Percentiles rank a stretch among this genome's conserved stretches.
phyloP scores from a whole-genome alignment of 228 moss, liverwort and hornwort species.

The Sphagnum fallax region DNA sequence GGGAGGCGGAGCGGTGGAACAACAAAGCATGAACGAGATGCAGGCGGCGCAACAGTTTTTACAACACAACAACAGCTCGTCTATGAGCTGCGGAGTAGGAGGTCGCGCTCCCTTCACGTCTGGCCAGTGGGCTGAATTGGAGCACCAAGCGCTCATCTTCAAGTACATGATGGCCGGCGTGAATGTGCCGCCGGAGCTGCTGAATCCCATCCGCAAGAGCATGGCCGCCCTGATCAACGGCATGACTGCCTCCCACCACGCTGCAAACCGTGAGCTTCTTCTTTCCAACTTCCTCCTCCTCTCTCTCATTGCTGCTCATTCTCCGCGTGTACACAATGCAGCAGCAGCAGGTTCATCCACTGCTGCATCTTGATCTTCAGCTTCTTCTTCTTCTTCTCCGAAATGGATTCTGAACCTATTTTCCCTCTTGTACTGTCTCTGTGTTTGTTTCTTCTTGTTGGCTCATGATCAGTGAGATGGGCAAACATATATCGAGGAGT shows the following conservation, averaged over 20 bases:
- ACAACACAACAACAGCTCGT: too few species aligned
- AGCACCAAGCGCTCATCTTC: slow-evolving; percentile 96
- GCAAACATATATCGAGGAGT: slow-evolving; percentile 84
- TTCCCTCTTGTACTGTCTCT: neutral
- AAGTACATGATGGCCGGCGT: slow-evolving; percentile 99
- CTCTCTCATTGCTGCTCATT: too few species aligned
- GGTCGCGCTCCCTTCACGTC: slow-evolving; percentile 94
- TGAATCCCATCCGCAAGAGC: slow-evolving; percentile 95
- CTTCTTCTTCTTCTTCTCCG: too few species aligned
- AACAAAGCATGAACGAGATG: too few species aligned
- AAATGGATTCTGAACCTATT: too few species aligned
- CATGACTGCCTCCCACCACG: slow-evolving; percentile 59
- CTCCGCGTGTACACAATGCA: too few species aligned
- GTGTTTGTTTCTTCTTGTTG: neutral
- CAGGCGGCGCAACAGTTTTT: too few species aligned
- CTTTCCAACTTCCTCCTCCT: too few species aligned
- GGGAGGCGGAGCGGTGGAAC: too few species aligned
- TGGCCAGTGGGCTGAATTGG: slow-evolving; percentile 95
- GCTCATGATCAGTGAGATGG: slow-evolving; percentile 68
- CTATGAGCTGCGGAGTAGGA: slow-evolving; percentile 37
- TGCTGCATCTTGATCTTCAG: too few species aligned
- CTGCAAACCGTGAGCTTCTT: slow-evolving; percentile 63
- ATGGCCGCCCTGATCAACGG: slow-evolving; percentile 79
- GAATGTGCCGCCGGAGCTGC: slow-evolving; percentile 83
- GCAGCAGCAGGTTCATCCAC: too few species aligned